These are phyloP conservation scores for Carex cristatella DNA, from an alignment of 176 grass and related monocot genomes.

Conservation along the genomic window DNA sequence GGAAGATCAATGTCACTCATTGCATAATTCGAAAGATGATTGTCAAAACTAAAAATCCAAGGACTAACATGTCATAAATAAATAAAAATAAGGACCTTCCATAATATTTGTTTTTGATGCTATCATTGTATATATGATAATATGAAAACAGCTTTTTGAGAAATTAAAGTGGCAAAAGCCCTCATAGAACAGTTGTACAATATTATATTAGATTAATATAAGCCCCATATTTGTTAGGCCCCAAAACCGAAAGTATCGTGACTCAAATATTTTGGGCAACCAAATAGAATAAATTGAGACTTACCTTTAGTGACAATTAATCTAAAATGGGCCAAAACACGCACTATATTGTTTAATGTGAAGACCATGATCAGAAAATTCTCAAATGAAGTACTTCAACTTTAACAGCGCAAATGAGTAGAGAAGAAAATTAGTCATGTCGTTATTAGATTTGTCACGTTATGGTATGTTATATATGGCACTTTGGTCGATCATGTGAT, in stretches of 20 bases:
- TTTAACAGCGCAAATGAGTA: too few relatives aligned
- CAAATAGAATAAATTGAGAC: neutral
- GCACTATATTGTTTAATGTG: neutral
- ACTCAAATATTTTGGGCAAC: neutral
- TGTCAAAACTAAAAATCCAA: too few relatives aligned
- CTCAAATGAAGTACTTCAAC: neutral
- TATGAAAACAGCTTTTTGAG: neutral
- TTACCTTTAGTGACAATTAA: neutral
- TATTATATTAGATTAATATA: neutral
- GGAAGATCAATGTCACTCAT: too few relatives aligned
- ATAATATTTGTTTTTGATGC: neutral
- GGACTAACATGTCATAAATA: neutral
- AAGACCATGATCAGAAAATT: neutral
- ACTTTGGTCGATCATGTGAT: too few relatives aligned
- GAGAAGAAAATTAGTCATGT: too few relatives aligned
- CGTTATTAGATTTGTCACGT: too few relatives aligned
- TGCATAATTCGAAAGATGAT: too few relatives aligned
- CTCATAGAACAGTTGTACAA: neutral
- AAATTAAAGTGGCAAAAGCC: neutral
- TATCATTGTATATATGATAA: neutral
- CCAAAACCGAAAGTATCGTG: neutral
- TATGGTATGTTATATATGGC: too few relatives aligned
- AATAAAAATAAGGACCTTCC: neutral
- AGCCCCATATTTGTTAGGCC: neutral
- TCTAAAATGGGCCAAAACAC: constrained; percentile 1